phyloP scores from a whole-genome alignment of 805 yeast genomes.

The Saccharomycopsis sp. region DNA sequence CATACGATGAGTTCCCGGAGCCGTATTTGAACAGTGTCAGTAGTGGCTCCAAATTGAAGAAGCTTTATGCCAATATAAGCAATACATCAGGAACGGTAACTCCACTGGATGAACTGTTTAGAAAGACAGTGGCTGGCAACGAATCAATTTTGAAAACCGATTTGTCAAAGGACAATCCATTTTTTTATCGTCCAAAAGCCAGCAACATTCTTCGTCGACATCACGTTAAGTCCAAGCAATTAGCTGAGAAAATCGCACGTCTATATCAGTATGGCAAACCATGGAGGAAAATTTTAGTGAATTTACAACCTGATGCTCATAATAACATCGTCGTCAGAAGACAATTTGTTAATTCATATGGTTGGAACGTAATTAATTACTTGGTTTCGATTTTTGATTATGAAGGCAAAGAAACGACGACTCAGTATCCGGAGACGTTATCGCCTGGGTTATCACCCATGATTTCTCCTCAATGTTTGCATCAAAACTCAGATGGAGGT shows the following conservation, averaged over 20 bases:
- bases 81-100: background rate
- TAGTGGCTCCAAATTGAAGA: background rate
- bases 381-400: slow-evolving; percentile 12
- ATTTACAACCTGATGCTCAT: slow-evolving; percentile 67
- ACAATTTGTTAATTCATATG: slow-evolving; percentile 71
- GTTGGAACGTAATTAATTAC: slow-evolving; percentile 60
- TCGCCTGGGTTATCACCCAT: too few species aligned
- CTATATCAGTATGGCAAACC: slow-evolving; percentile 65
- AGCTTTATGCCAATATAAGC: background rate
- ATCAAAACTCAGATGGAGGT: too few species aligned
- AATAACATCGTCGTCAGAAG: slow-evolving; percentile 68
- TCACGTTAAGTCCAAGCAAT: slow-evolving; percentile 30
- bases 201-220: slow-evolving; percentile 8
- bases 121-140: too few species aligned
- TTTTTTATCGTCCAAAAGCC: slow-evolving; percentile 16
- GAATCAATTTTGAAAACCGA: background rate
- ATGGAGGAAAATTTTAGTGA: slow-evolving; percentile 68
- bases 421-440: too few species aligned
- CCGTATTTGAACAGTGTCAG: slow-evolving; percentile 30
- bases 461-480: too few species aligned
- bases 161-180: slow-evolving; percentile 14
- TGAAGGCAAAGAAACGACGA: too few species aligned
- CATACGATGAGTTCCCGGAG: slow-evolving; percentile 58
- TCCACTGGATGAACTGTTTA: too few species aligned
- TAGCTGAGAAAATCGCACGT: slow-evolving; percentile 80